Base-by-base conservation (phyloP, 441 rosid species). In the Breynia disticha region DNA sequence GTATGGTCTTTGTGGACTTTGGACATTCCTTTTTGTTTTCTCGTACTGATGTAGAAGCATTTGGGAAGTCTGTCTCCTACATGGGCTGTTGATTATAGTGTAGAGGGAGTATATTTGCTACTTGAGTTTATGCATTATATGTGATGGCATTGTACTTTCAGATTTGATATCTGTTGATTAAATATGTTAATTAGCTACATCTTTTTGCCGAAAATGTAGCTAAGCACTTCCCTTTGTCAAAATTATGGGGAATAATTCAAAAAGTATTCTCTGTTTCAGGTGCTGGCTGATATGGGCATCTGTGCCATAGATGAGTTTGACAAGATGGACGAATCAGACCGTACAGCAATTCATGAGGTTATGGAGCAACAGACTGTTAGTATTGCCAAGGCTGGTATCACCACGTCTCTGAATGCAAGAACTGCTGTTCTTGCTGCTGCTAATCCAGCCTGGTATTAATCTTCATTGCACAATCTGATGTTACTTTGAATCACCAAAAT, bases 311-410 rank as follows among this genome's bases (percentile, higher is more conserved):
- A 94, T 71, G 99, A 94, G 74, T 94, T 94, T 68, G 97, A 94
- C 73, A 94, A 94, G 83, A 94, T 94, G 97, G 99, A 94, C 61
- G 99, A 94, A 72, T 90, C 86, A 19, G 99, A 94, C 76, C 93
- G 99, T 55, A 94, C 99, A 41, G 94, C 99, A 19, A 94, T 94
- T 62, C 99, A 94, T 64, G 99, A 94, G 70, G 99, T 94, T 54
- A 94, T 90, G 97, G 97, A 87, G 78, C 97, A 90, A 80, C 99
- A 94, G 76, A 90, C 99, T 56, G 99, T 94, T 44, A 94, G 99
- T 82, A 94, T 94, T 68, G 99, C 99, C 14, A 94, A 94, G 79
- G 99, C 99, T 67, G 99, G 99, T 69, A 90, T 94, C 54, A 90
- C 97, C 38, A 94, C 99, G 14, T 90, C 99, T 28, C 67, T 94